Base-by-base conservation (phyloP, 1,284 basidiomycete genomes). In the Leccinum proliferum region DNA sequence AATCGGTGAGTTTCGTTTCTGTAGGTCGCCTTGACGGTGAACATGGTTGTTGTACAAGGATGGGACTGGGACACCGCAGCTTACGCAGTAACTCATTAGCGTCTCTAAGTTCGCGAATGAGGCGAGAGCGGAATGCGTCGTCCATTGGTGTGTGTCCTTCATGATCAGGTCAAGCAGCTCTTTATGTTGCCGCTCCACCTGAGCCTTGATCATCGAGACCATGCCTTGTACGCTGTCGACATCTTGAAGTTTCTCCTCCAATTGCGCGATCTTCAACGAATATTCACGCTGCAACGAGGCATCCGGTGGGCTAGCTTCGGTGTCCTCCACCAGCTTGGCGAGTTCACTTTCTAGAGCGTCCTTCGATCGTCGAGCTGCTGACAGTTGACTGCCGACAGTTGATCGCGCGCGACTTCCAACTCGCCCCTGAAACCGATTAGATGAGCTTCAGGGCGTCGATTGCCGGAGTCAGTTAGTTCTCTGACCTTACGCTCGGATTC, bases 301-400 rank as follows among this genome's bases (percentile, higher is more conserved):
- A 69, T 84, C 85, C 5, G 83, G 82, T 18, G 60, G 25, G 52
- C 21, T 58, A n/a, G 77, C 78, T 52, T 83, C 81, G 1, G 81
- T 77, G 59, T 87, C 85, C 60, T 87, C 83, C 0, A 85, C 87
- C 14, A 92, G 80, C 41, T 83, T 79, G 4, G 88, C 83, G 10
- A 92, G 80, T 68, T 93, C 89, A 3, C 78, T 76, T 66, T 92
- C 89, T 14, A 92, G 76, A 41, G 83, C 81, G 57, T 86, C 83
- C 71, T 89, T 91, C 10, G 89, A 83, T 61, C 82, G 79, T 70
- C 88, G 79, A 53, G 84, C 77, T 5, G 78, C 29, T 6, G 29
- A 29, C 29, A 29, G 29, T 29, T 29, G 29, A 29, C 29, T 29
- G 29, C 29, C 29, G 29, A 98, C 8, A 88, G 72, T 64, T 87